These are phyloP conservation scores for Dactylonectria macrodidyma DNA, from an alignment of 2,329 filamentous ascomycete species.

Conservation along the genomic window DNA sequence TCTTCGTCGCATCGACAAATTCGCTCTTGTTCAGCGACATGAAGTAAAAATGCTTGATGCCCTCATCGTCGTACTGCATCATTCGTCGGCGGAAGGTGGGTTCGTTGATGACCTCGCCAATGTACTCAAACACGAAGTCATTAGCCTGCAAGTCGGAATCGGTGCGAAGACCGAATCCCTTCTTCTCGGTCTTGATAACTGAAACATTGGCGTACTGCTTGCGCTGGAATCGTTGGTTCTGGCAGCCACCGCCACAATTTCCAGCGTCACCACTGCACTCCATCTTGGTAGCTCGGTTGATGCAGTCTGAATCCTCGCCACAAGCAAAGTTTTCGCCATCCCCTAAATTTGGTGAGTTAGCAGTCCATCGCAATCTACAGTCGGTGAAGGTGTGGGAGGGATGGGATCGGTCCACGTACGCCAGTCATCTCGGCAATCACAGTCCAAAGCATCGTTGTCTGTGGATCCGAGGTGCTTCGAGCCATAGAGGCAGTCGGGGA, in stretches of 20 bases:
- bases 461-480: conserved; percentile 93
- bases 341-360: conserved; percentile 57
- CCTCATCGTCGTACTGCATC: conserved; percentile 93
- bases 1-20: conserved; percentile 98
- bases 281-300: conserved; percentile 98
- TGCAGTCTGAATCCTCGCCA: conserved; percentile 96
- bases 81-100: conserved; percentile 89
- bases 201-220: conserved; percentile 92
- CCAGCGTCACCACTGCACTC: conserved; percentile 86
- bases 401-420: conserved; percentile 73
- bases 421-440: conserved; percentile 95
- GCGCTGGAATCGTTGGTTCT: conserved; percentile 95
- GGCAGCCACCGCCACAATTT: conserved; percentile 88
- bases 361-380: conserved; percentile 2
- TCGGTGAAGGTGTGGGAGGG: neutral
- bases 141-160: conserved; percentile 83
- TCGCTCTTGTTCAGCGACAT: conserved; percentile 98
- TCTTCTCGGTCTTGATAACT: conserved; percentile 98
- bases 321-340: conserved; percentile 85
- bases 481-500: conserved; percentile 89
- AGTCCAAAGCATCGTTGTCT: conserved; percentile 91
- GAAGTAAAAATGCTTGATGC: conserved; percentile 99
- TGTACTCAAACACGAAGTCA: conserved; percentile 98
- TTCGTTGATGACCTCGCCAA: conserved; percentile 98
- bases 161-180: conserved; percentile 92